Conservation (phyloP, 129 eudicot genomes). For the Escallonia rubra region DNA sequence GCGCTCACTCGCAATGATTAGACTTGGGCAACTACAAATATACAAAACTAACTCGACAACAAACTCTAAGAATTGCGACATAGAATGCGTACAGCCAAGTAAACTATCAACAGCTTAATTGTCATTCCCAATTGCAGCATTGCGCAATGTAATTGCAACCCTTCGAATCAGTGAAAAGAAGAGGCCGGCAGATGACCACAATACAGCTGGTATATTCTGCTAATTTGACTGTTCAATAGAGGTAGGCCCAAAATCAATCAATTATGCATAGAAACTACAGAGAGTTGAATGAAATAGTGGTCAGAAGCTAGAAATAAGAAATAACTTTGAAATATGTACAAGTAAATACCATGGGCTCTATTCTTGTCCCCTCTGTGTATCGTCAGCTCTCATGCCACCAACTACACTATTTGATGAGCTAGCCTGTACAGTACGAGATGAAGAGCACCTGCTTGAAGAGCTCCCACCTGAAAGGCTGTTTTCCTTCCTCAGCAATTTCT, state of each 20-base stretch:
- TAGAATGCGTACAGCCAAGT: too few species aligned
- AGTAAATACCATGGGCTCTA: background rate
- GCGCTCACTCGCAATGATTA: too few species aligned
- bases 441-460: conserved; percentile 87
- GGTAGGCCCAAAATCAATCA: background rate
- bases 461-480: conserved; percentile 48
- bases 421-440: conserved; percentile 64
- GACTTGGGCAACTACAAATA: too few species aligned
- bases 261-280: background rate
- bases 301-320: background rate
- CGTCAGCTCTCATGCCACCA: conserved; percentile 39
- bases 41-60: too few species aligned
- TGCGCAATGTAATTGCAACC: background rate
- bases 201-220: background rate
- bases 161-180: background rate
- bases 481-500: conserved; percentile 47
- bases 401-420: conserved; percentile 76
- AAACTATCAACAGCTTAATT: too few species aligned
- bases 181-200: background rate
- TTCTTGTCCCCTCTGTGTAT: conserved; percentile 11
- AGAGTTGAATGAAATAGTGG: too few species aligned
- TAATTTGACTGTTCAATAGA: background rate
- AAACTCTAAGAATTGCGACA: too few species aligned
- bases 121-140: background rate
- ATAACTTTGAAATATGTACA: background rate